These are phyloP conservation scores for Clavariopsis aquatica DNA, from an alignment of 495 filamentous ascomycete species.

Conservation along the genomic window DNA sequence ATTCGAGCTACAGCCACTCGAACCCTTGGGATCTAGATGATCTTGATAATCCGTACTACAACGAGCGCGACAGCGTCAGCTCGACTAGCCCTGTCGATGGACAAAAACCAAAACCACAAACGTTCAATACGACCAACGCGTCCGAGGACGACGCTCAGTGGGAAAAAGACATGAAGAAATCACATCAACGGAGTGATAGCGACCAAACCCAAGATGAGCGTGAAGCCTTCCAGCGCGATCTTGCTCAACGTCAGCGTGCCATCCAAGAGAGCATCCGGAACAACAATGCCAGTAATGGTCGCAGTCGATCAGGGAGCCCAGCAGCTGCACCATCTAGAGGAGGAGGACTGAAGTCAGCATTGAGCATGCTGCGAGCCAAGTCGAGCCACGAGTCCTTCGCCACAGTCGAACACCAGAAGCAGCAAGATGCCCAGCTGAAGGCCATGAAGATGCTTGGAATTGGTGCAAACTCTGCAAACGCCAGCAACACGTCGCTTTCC, in stretches of 20 bases:
- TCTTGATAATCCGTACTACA: conserved; percentile 50
- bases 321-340: conserved; percentile 44
- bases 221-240: conserved; percentile 77
- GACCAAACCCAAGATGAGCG: conserved; percentile 65
- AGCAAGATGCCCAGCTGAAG: conserved; percentile 55
- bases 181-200: conserved; percentile 57
- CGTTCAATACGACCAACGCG: conserved; percentile 1
- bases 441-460: conserved; percentile 73
- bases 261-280: conserved; percentile 80
- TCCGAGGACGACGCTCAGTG: conserved; percentile 38
- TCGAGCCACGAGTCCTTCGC: conserved; percentile 62
- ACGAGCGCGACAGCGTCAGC: conserved; percentile 41
- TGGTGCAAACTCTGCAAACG: conserved; percentile 44
- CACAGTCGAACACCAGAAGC: conserved; percentile 40
- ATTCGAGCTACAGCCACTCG: conserved; percentile 46
- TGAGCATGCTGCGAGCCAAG: conserved; percentile 70
- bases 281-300: conserved; percentile 62
- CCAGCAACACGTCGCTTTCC: conserved; percentile 52
- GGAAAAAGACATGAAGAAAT: conserved; percentile 46
- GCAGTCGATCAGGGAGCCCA: conserved; percentile 56
- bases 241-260: conserved; percentile 72
- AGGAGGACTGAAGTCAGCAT: conserved; percentile 53
- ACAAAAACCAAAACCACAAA: conserved; percentile 28
- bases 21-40: conserved; percentile 60
- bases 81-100: conserved; percentile 37